Conservation (phyloP, 306 rosid species). For the Hippophae tibetana region DNA sequence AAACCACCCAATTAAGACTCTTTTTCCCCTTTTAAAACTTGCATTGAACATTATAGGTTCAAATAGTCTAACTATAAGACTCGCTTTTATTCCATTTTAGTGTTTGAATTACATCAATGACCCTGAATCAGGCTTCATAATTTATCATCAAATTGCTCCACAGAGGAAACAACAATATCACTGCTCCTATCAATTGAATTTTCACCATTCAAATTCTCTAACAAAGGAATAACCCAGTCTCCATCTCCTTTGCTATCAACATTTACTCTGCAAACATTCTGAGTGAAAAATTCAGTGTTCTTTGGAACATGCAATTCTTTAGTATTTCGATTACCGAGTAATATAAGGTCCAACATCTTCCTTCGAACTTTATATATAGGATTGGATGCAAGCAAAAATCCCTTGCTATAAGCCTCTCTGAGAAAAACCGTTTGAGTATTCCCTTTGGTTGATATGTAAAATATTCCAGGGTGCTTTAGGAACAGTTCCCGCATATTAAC, state of each 20-base stretch:
- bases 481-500: slow-evolving; percentile 59
- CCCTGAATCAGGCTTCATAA: too few relatives aligned
- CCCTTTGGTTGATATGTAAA: slow-evolving; percentile 68
- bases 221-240: background rate
- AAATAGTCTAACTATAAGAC: too few relatives aligned
- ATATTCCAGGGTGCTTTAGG: slow-evolving; percentile 55
- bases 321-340: slow-evolving; percentile 43
- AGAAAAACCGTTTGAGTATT: slow-evolving; percentile 50
- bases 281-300: slow-evolving; percentile 16
- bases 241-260: slow-evolving; percentile 23
- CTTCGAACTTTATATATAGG: slow-evolving; percentile 34
- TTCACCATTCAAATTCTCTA: slow-evolving; percentile 38
- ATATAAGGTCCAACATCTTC: slow-evolving; percentile 56
- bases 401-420: slow-evolving; percentile 56
- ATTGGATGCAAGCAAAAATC: slow-evolving; percentile 47
- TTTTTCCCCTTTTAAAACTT: too few relatives aligned
- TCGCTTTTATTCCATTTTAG: too few relatives aligned
- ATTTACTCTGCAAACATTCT: slow-evolving; percentile 13
- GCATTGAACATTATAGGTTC: too few relatives aligned
- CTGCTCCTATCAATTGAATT: slow-evolving; percentile 10
- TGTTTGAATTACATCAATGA: too few relatives aligned
- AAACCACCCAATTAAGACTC: too few relatives aligned
- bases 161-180: slow-evolving; percentile 3
- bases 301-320: slow-evolving; percentile 25
- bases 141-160: background rate